These are phyloP conservation scores for Cryptomeria japonica DNA, from an alignment of 75 land plant species.

Conservation along the genomic window DNA sequence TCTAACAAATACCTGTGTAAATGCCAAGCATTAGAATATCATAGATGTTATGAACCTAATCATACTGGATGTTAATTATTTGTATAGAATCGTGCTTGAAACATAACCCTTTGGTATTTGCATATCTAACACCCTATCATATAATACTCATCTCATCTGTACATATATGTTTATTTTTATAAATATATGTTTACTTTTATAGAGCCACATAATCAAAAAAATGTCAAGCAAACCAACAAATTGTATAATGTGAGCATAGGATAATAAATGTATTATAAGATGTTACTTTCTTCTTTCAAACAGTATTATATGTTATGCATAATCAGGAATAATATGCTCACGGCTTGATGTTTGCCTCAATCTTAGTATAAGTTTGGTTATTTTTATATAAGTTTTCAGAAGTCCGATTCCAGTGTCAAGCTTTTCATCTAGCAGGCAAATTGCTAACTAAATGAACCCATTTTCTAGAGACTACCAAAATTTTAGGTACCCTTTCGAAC, in stretches of 20 bases:
- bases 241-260: not conserved
- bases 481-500: no score
- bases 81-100: no score
- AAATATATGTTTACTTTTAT: not conserved
- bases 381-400: not conserved
- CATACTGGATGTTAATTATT: no score
- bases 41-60: no score
- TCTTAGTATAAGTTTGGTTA: not conserved
- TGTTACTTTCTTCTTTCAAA: not conserved
- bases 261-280: not conserved
- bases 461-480: not conserved
- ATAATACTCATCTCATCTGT: no score
- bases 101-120: no score
- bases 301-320: not conserved
- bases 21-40: not conserved
- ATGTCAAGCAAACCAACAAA: not conserved
- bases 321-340: not conserved
- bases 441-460: not conserved
- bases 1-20: constrained; percentile 68
- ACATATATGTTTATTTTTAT: not conserved
- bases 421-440: not conserved
- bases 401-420: not conserved
- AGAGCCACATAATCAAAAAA: not conserved
- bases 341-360: not conserved
- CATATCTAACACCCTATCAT: no score